These are phyloP conservation scores for Solanum arcanum DNA, from an alignment of 257 asterid genomes.

Conservation along the genomic window DNA sequence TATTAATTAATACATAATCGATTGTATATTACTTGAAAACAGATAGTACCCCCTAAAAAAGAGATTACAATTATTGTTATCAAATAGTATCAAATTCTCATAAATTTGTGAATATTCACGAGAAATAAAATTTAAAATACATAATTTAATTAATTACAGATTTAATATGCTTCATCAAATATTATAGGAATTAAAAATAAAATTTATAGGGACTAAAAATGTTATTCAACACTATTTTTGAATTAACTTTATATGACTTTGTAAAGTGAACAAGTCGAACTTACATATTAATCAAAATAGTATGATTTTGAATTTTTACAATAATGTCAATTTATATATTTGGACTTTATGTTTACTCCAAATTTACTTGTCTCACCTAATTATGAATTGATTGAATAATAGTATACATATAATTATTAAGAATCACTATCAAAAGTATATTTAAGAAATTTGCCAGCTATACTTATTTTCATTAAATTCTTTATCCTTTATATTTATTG, in stretches of 20 bases:
- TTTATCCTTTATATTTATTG: background rate
- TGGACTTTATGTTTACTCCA: background rate
- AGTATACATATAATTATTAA: background rate
- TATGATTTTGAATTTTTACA: background rate
- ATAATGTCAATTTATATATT: background rate
- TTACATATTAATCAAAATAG: background rate
- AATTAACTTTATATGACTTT: background rate
- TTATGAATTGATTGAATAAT: background rate
- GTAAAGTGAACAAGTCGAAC: background rate
- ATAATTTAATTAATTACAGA: background rate
- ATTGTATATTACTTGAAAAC: too few relatives aligned
- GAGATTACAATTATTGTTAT: background rate
- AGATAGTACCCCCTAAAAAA: background rate
- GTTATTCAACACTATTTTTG: background rate
- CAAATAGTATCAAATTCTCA: background rate
- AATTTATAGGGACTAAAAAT: background rate
- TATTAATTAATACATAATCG: too few relatives aligned
- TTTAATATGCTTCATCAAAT: background rate
- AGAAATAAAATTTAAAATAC: background rate
- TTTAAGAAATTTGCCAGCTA: background rate
- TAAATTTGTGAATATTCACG: background rate
- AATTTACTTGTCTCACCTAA: background rate
- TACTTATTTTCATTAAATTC: background rate
- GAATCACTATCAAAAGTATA: background rate
- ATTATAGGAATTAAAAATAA: background rate